Evolutionary conservation across 2,329 filamentous ascomycete genomes (phyloP).

Genomic region (Orbilia blumenaviensis): DNA sequence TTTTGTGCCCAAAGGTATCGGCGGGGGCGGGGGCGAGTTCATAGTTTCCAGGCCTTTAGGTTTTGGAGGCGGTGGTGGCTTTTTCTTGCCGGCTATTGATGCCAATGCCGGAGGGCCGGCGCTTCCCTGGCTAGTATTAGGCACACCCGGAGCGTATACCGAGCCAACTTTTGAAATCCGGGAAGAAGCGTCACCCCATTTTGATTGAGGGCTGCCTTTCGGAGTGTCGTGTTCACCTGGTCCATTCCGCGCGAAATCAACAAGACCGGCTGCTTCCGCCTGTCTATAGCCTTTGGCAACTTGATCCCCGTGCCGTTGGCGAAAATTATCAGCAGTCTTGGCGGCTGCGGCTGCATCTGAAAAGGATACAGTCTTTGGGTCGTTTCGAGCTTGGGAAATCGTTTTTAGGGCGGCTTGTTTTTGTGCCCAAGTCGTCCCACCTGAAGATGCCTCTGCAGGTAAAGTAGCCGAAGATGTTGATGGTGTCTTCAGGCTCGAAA

Average conservation of each 20-base stretch:
- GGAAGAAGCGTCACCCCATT: constrained; percentile 29
- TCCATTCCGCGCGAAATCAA: constrained; percentile 19
- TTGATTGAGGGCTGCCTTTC: constrained; percentile 10
- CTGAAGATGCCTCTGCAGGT: constrained; percentile 56
- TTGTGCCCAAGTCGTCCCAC: constrained; percentile 72
- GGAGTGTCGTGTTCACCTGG: neutral
- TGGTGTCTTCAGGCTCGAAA: constrained; percentile 58
- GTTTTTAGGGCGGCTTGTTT: constrained; percentile 71
- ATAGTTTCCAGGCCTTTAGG: constrained; percentile 14
- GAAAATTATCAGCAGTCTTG: constrained; percentile 73
- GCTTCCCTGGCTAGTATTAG: neutral
- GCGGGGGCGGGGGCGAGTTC: constrained; percentile 1
- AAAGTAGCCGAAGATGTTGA: constrained; percentile 54
- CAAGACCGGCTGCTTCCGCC: constrained; percentile 62
- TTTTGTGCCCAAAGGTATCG: constrained; percentile 40
- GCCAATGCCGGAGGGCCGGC: constrained; percentile 5
- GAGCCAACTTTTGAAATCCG: constrained; percentile 5
- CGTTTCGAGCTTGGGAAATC: constrained; percentile 68
- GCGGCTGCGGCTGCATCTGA: constrained; percentile 70
- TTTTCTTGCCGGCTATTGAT: constrained; percentile 46
- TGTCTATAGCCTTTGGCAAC: constrained; percentile 69
- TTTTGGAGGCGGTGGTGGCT: constrained; percentile 56
- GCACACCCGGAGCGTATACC: neutral
- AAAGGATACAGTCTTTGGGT: constrained; percentile 71
- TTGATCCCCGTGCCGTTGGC: constrained; percentile 75